Base-by-base conservation (phyloP, 768 basidiomycete genomes). In the Termitomyces sp. region DNA sequence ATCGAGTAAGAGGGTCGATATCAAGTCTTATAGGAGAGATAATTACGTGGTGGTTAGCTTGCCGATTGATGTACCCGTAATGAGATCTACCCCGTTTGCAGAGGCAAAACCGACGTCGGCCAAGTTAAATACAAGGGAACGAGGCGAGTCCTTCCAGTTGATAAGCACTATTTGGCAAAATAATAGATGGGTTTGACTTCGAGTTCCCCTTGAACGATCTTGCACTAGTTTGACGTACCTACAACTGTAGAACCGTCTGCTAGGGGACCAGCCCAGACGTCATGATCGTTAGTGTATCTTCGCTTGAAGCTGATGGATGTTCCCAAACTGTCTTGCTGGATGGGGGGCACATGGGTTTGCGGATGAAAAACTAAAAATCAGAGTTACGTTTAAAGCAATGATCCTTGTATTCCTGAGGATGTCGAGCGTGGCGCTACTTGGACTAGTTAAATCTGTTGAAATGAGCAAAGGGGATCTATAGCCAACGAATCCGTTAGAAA, bases 191-290 rank as follows among this genome's bases (percentile, higher is more conserved):
- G 35, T 25, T 36, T 31, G 35, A 48, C 13, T 38, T 33, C 43
- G 3, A 44, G 33, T n/a, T 22, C 20, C 39, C 5, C 11, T n/a
- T 27, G 5, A n/a, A 3, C 31, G n/a, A 35, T 39, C 38, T 20
- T 36, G 7, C 46, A 18, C 13, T 22, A 27, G 23, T 18, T 22
- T 7, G 4, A 63, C 71, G 38, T 56, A 76, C 78, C 65, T 52
- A 72, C 78, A 50, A 75, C 74, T 23, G 71, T 78, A 5, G 76
- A 78, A 25, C 76, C 77, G 63, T 78, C 77, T 23, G 74, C 66
- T 23, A 80, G 56, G n/a, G 76, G 75, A 3, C 78, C 77, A 39
- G 74, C 66, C 76, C 76, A 80, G 12, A 78, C 73, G 57, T 80
- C 78, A 51, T 75, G 69, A 54, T 79, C 78, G 57, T 77, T 76